A percentile compares a stretch with the other conserved stretches of the same genome.
Evolutionary conservation across 306 rosid species (phyloP).

Genomic region (Corylus americana): DNA sequence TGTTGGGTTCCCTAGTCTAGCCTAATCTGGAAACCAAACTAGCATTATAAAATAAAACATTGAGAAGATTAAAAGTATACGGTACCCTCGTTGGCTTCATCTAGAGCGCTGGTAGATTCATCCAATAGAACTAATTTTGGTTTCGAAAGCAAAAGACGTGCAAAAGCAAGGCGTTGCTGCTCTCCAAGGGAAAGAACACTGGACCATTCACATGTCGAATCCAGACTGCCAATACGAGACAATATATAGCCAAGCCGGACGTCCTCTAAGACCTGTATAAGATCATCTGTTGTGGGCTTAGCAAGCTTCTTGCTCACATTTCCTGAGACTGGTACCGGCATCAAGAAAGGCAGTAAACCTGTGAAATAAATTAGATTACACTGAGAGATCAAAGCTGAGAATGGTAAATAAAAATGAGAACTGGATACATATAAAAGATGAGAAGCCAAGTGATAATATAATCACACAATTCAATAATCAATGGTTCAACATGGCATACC

Average conservation of each 20-base stretch:
- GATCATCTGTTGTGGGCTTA: constrained; percentile 74
- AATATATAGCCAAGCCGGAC: constrained; percentile 81
- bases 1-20: background rate
- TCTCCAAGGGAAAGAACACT: constrained; percentile 97
- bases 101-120: constrained; percentile 94
- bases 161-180: constrained; percentile 97
- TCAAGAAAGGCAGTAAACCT: constrained; percentile 81
- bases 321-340: constrained; percentile 40
- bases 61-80: constrained; percentile 17
- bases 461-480: background rate
- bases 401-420: background rate
- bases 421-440: background rate
- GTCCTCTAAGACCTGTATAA: constrained; percentile 68
- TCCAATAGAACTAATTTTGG: constrained; percentile 82
- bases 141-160: constrained; percentile 81
- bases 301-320: constrained; percentile 30
- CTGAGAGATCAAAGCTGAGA: constrained; percentile 21
- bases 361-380: constrained; percentile 29
- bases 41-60: constrained; percentile 1
- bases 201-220: constrained; percentile 84
- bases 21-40: background rate
- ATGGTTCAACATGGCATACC: background rate
- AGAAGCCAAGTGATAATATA: background rate
- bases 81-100: constrained; percentile 83
- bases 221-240: constrained; percentile 70